Evolutionary conservation across 345 rosid genomes (phyloP), one percentile per base, ranked within the genome.

Genomic region (Nephelium lappaceum): DNA sequence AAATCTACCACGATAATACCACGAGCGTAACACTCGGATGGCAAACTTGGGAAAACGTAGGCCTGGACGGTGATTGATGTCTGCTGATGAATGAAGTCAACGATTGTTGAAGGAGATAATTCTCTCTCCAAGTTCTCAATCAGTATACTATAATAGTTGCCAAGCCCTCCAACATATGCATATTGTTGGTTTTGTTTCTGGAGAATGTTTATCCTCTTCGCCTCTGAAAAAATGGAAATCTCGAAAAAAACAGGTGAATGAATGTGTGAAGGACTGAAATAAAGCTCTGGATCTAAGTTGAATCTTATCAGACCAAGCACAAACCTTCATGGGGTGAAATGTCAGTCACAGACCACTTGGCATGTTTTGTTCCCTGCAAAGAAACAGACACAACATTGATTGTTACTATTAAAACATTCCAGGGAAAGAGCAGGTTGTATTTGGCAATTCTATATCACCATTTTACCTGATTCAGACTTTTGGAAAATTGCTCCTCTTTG

Each of bases 41-140:
- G 49, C 53, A 81, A 74, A 77, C 87, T 85, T 23, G 90, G 89
- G 25, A 80, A 81, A 69, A 85, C 60, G 68, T 55, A 81, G 6
- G 77, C 89, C 73, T 65, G 75, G 5, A 71, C 27, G 16, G 75
- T 19, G 23, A 85, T 51, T n/a, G 81, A 81, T 24, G 88, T 87
- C 55, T 83, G 77, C 19, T 47, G 41, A 27, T 66, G 86, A 67
- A 87, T 80, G 75, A 89, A 89, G 19, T 83, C 81, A 9, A 57
- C 68, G 58, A 87, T 78, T 19, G 79, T 53, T 39, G 83, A 83
- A 23, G 92, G 77, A 24, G 84, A 71, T 21, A 87, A 45, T 11
- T 83, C 77, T 63, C 81, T 89, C 60, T 87, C 90, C 63, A 89
- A 62, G 55, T 89, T 85, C 53, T 84, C 89, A 76, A 89, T 62